Evolutionary conservation across 2,329 filamentous ascomycete species (phyloP), one percentile per base, ranked within the genome.

Genomic region (Dryadomyces quercus-mongolicae): DNA sequence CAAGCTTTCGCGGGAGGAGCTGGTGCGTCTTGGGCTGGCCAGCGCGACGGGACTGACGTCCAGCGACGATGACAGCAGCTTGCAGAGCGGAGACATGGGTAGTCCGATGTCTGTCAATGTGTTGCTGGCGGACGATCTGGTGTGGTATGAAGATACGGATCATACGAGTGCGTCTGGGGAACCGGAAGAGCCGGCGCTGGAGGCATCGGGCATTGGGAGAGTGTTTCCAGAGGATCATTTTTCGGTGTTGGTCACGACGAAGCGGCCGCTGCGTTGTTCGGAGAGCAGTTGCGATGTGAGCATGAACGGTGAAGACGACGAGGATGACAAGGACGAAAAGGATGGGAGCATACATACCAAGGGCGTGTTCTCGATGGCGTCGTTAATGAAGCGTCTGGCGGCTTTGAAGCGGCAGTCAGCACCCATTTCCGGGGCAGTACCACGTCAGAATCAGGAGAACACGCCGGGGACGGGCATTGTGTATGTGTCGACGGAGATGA

Each of bases 181-280:
- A 1, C 66, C 70, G 0, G 64, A 82, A 3, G 74, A 78, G 55
- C 74, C 77, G 0, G 76, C 68, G 0, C 65, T 85, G 3, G 76
- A 81, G 56, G 76, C 78, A 0, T 81, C 74, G 48, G 82, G 82
- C 1, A 63, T 85, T 0, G 80, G 77, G 6, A 79, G 79, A 15
- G 74, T 82, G 0, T 67, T 74, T 25, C 81, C 81, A 0, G 80
- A 83, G n/a, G 82, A 85, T 58, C 81, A 84, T 58, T 84, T 85
- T 56, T 70, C 75, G 44, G 68, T 84, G 0, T 68, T 75, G 2
- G 79, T 83, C 2, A 71, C 70, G 2, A 81, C 78, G 0, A 71
- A 67, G 44, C 69, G 76, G 16, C 65, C 70, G 15, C 54, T 55
- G 4, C 42, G n/a, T 0, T 72, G 67, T 25, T 58, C 60, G 13